Conservation (phyloP, 768 basidiomycete genomes). For the Podaxis carcinomalis region DNA sequence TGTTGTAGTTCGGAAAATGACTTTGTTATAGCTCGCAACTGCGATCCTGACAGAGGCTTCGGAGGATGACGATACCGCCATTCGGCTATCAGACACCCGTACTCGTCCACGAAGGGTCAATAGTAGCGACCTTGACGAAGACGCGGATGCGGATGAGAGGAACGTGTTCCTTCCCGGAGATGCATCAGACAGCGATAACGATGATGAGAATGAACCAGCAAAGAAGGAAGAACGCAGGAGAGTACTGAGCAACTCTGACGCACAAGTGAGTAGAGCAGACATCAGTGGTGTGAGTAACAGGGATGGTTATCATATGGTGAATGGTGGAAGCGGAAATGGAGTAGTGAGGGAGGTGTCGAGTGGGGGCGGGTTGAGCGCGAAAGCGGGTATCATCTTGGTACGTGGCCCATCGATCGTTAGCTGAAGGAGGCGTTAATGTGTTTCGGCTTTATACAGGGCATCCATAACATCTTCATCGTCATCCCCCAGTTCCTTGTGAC, state of each 20-base stretch:
- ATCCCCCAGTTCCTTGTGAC: constrained; percentile 93
- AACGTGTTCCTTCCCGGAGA: constrained; percentile 25
- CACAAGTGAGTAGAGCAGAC: constrained; percentile 46
- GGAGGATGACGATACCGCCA: constrained; percentile 30
- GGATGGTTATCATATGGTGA: constrained; percentile 26
- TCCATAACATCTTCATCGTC: constrained; percentile 93
- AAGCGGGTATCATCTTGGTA: constrained; percentile 86
- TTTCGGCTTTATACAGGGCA: constrained; percentile 51
- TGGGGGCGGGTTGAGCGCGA: constrained; percentile 55
- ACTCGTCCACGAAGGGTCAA: constrained; percentile 23
- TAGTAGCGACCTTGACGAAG: constrained; percentile 5
- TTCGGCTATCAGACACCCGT: constrained; percentile 42
- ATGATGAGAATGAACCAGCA: constrained; percentile 21
- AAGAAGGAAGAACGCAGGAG: constrained; percentile 18
- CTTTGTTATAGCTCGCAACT: constrained; percentile 63
- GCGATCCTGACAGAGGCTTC: constrained; percentile 67
- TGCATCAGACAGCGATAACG: constrained; percentile 26
- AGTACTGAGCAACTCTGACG: constrained; percentile 39
- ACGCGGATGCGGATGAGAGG: constrained; percentile 22
- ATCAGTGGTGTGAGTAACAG: constrained; percentile 22
- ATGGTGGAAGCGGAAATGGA: constrained; percentile 6
- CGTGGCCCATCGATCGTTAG: constrained; percentile 21
- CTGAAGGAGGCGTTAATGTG: not conserved
- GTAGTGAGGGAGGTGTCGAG: constrained; percentile 9
- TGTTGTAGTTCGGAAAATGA: not conserved